These are phyloP conservation scores for Suillus bovinus DNA, from an alignment of 768 basidiomycete species.

Conservation along the genomic window DNA sequence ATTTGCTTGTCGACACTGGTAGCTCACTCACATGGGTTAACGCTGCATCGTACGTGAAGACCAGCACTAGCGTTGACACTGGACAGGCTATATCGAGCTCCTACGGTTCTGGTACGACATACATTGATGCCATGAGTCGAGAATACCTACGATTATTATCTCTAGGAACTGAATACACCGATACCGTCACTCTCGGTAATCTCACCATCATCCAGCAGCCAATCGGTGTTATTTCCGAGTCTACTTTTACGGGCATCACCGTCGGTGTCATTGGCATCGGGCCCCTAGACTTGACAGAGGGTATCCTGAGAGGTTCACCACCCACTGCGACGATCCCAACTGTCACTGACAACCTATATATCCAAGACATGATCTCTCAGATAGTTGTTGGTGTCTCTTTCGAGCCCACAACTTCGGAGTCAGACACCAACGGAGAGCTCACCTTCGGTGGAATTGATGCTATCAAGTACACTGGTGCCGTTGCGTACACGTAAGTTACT, in stretches of 20 bases:
- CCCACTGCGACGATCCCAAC: slow-evolving; percentile 41
- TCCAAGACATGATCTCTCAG: slow-evolving; percentile 35
- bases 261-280: neutral
- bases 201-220: neutral
- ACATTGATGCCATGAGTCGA: neutral
- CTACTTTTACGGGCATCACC: neutral
- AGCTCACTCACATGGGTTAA: neutral
- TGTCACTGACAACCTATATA: slow-evolving; percentile 55
- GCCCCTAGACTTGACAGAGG: neutral
- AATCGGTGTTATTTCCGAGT: neutral
- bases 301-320: slow-evolving; percentile 17
- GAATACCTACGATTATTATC: neutral
- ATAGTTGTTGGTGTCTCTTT: slow-evolving; percentile 49
- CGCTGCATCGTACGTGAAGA: neutral
- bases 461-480: slow-evolving; percentile 25
- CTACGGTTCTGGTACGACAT: neutral
- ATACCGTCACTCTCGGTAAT: neutral
- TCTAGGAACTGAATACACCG: neutral
- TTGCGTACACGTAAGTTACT: slow-evolving; percentile 38
- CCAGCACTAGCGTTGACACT: neutral
- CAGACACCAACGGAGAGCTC: slow-evolving; percentile 30
- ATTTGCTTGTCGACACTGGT: neutral
- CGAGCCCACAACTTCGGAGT: slow-evolving; percentile 36
- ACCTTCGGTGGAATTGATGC: slow-evolving; percentile 24
- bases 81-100: neutral